Base-by-base conservation (phyloP, 192 early-diverging fungal species). In the Backusella australiensis region DNA sequence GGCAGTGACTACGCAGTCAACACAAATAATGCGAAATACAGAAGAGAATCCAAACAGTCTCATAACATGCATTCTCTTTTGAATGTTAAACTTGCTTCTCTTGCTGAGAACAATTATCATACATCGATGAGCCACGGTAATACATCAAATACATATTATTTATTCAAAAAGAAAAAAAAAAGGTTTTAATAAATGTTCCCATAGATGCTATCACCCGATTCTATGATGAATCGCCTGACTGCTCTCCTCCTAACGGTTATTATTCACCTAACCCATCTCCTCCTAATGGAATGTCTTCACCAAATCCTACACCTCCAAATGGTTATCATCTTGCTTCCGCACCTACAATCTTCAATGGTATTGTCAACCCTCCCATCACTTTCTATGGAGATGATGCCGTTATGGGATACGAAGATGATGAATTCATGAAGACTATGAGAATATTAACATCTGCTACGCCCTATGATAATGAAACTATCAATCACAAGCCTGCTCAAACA, bases 381-480 rank as follows among this genome's bases (percentile, higher is more conserved):
- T 71, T 71, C 42, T 71, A 71, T 49, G 39, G 41, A 32, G 70
- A 71, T 26, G 70, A 71, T 14, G 17, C 17, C 14, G 23, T n/a
- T 17, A 71, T 71, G 39, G 70, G 44, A 23, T 71, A 46, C 26
- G 70, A 71, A 17, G 70, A 71, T 32, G 70, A 71, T 17, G 23
- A 71, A 19, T 71, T 71, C 9, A 71, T 71, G 70, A 71, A 71
- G 14, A 71, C 70, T 17, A 71, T 71, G 70, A 71, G 70, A 71
- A 46, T 71, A 34, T 49, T 71, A 34, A 49, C 70, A 32, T 41
- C 39, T 29, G 23, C 36, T 34, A 32, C 38, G 7, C 19, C 41
- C 23, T 71, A 71, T 19, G 56, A 63, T 4, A 71, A 49, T 34
- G 70, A 49, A 49, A 17, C 46, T 17, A 49, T 49, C 19, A 17